phyloP scores from a whole-genome alignment of 352 stramenopile genomes.

The Aphanomyces astaci region DNA sequence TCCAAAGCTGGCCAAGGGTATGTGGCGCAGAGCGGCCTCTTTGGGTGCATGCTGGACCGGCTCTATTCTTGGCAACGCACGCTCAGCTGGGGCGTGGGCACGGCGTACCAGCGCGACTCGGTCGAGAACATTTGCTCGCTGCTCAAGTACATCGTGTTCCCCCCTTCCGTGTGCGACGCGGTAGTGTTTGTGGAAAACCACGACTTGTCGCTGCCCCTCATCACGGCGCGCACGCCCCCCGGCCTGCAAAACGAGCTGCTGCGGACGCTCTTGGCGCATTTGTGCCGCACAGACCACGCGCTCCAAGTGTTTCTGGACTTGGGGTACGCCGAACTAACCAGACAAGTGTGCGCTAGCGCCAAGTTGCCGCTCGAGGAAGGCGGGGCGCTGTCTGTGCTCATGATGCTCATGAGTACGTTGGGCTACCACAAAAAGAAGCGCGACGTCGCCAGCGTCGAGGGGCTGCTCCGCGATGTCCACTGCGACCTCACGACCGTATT shows the following conservation, averaged over 20 bases:
- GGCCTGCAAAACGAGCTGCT: conserved; percentile 73
- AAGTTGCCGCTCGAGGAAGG: conserved; percentile 39
- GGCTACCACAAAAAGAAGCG: conserved; percentile 80
- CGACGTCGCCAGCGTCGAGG: conserved; percentile 63
- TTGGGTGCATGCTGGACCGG: conserved; percentile 67
- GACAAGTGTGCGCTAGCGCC: conserved; percentile 34
- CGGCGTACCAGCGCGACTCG: conserved; percentile 74
- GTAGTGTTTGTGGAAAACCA: conserved; percentile 77
- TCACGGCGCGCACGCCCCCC: conserved; percentile 74
- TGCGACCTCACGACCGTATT: conserved; percentile 40
- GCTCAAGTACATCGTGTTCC: conserved; percentile 82
- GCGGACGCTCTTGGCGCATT: conserved; percentile 66
- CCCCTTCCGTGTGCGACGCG: conserved; percentile 56
- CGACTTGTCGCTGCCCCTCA: conserved; percentile 71
- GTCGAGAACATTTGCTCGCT: conserved; percentile 82
- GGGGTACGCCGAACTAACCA: conserved; percentile 66
- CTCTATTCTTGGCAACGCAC: conserved; percentile 77
- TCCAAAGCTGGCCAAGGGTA: conserved; percentile 49
- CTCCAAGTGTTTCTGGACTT: conserved; percentile 72
- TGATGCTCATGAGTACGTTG: conserved; percentile 80
- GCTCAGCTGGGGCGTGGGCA: conserved; percentile 74
- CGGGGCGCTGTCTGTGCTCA: conserved; percentile 73
- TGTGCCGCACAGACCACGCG: conserved; percentile 53
- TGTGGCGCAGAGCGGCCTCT: conserved; percentile 58
- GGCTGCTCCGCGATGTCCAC: conserved; percentile 43